Percentiles rank a stretch among this genome's conserved stretches.
phyloP scores from a whole-genome alignment of 2,329 filamentous ascomycete genomes.

The Fusarium nelsonii region DNA sequence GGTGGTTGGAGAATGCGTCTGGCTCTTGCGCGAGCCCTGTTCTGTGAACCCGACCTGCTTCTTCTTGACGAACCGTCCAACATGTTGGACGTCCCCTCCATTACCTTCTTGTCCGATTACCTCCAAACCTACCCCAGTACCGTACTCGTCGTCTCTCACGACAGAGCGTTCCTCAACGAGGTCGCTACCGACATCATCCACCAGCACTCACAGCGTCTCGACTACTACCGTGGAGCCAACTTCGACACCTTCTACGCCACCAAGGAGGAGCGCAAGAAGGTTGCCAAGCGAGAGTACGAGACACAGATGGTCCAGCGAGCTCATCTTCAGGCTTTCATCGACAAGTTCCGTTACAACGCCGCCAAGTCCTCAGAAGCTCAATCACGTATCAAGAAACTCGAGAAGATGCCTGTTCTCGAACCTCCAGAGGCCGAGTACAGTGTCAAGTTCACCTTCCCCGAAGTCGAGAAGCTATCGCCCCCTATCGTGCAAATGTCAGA shows the following conservation, averaged over 20 bases:
- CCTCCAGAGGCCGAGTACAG: constrained; percentile 93
- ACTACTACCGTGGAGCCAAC: constrained; percentile 98
- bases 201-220: constrained; percentile 94
- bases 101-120: constrained; percentile 97
- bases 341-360: constrained; percentile 99
- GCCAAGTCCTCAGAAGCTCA: constrained; percentile 99
- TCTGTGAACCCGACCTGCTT: constrained; percentile 96
- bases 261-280: constrained; percentile 96
- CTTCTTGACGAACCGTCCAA: constrained; percentile 99
- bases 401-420: constrained; percentile 94
- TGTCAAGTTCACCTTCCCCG: constrained; percentile 96
- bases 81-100: constrained; percentile 99
- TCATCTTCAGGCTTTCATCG: constrained; percentile 97
- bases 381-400: constrained; percentile 98
- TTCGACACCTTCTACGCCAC: constrained; percentile 98
- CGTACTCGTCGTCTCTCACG: constrained; percentile 96
- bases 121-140: constrained; percentile 95
- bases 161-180: constrained; percentile 98
- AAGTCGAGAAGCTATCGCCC: constrained; percentile 96
- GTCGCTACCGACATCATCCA: constrained; percentile 99
- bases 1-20: constrained; percentile 99
- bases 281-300: constrained; percentile 96
- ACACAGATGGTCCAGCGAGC: constrained; percentile 96
- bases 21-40: constrained; percentile 91
- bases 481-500: constrained; percentile 98